Evolutionary conservation across 2,329 filamentous ascomycete species (phyloP), one percentile per base, ranked within the genome.

Genomic region (Cordyceps cicadae): DNA sequence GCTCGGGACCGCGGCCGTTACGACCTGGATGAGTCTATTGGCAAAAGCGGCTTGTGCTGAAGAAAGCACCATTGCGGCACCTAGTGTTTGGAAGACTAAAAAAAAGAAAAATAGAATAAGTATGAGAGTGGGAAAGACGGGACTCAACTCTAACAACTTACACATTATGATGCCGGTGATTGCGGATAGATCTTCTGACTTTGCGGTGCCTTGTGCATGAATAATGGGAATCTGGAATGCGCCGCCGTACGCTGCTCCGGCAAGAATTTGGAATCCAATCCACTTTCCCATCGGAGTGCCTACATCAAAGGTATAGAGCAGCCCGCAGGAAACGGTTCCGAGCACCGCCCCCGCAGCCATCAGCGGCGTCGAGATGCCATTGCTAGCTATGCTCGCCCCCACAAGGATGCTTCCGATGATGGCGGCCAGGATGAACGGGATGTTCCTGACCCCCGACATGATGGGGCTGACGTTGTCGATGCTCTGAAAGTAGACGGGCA

Each of bases 261-360:
- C 70, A 5, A 81, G 65, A 5, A 81, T 69, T 67, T 81, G 77
- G 61, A 76, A 80, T 1, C 77, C 77, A 14, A 80, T 73, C 77
- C 77, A 80, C 46, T 70, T 68, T 5, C 67, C 70, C 0, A 67
- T 65, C 3, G 65, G 37, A 19, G 72, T 72, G 37, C 66, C 61
- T 14, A 70, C 64, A 7, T 70, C 67, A 3, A 77, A 67, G 3
- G 70, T 70, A 54, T 73, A 74, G n/a, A 77, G 65, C 17, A 75
- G 55, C 1, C 74, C 74, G 12, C 60, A 53, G 12, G 52, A 24
- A 19, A 62, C 52, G 7, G 26, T 53, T 12, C 54, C 60, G 14
- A 62, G 15, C 5, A 50, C 48, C 1, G 54, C 48, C 1, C 60
- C 60, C 12, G 14, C 54, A 24, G 43, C 60, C 54, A 62, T 58